phyloP scores from a whole-genome alignment of 306 rosid species.

The Sicyos edulis region DNA sequence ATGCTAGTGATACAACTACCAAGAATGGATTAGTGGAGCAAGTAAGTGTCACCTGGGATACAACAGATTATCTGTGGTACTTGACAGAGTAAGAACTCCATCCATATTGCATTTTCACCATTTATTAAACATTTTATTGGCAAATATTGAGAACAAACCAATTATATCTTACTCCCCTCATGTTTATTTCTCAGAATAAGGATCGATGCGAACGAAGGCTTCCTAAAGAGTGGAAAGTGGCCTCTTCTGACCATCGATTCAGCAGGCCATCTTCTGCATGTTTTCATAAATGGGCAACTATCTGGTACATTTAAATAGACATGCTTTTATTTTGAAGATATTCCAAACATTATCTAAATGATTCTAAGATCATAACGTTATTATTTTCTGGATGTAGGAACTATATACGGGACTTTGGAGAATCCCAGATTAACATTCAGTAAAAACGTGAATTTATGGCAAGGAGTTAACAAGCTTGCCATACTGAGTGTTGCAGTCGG shows the following conservation, averaged over 20 bases:
- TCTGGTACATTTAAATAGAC: constrained; percentile 43
- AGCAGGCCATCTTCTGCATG: constrained; percentile 85
- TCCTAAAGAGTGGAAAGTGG: constrained; percentile 47
- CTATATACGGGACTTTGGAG: constrained; percentile 46
- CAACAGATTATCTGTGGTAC: constrained; percentile 91
- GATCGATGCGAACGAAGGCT: constrained; percentile 59
- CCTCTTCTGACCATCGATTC: constrained; percentile 65
- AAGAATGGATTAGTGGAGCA: constrained; percentile 66
- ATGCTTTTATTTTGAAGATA: not conserved
- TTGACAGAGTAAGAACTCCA: constrained; percentile 75
- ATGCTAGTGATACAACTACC: constrained; percentile 34
- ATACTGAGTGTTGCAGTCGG: constrained; percentile 80
- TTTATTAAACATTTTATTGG: constrained; percentile 4
- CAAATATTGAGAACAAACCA: not conserved
- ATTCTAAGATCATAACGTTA: constrained; percentile 14
- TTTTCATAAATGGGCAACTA: constrained; percentile 75
- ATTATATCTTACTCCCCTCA: not conserved
- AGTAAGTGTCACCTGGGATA: constrained; percentile 60
- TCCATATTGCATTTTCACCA: constrained; percentile 14
- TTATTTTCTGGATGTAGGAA: constrained; percentile 43
- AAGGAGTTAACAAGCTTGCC: constrained; percentile 81
- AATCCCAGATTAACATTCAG: constrained; percentile 58
- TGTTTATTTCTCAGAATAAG: constrained; percentile 46
- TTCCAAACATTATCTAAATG: not conserved
- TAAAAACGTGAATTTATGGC: constrained; percentile 39